A percentile compares a stretch with the other conserved stretches of the same genome.
phyloP scores from a whole-genome alignment of 805 yeast species.

The Saturnispora gosingensis region DNA sequence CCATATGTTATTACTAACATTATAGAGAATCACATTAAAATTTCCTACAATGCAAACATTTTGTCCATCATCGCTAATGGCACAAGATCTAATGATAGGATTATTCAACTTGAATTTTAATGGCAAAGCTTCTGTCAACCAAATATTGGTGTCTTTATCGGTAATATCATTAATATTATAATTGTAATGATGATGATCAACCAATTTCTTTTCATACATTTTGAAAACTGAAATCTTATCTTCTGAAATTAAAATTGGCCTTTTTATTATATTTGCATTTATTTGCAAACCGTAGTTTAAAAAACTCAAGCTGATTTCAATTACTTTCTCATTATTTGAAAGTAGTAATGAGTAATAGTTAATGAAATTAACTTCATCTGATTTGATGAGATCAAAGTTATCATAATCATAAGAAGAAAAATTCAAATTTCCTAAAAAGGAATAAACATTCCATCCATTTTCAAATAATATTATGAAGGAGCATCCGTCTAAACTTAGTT shows the following conservation, averaged over 20 bases:
- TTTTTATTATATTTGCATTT: constrained; percentile 19
- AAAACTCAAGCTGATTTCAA: constrained; percentile 18
- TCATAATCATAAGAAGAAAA: constrained; percentile 33
- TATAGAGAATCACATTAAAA: constrained; percentile 36
- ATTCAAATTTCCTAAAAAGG: constrained; percentile 38
- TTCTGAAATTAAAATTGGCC: constrained; percentile 35
- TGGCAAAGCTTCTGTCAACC: constrained; percentile 41
- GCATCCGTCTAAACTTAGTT: constrained; percentile 22
- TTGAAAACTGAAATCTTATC: constrained; percentile 36
- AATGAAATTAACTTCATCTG: constrained; percentile 15
- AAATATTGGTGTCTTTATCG: constrained; percentile 33
- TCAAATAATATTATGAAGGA: constrained; percentile 20
- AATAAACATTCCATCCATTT: constrained; percentile 40
- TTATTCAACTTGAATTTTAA: constrained; percentile 35
- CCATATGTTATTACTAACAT: constrained; percentile 36
- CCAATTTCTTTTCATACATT: constrained; percentile 36
- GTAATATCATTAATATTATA: constrained; percentile 14
- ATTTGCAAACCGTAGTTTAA: constrained; percentile 20
- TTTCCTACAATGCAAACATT: constrained; percentile 42
- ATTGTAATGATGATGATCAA: constrained; percentile 29
- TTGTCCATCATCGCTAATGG: constrained; percentile 40
- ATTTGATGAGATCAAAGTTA: constrained; percentile 15
- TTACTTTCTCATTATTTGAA: constrained; percentile 23
- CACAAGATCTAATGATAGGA: constrained; percentile 33
- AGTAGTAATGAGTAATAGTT: constrained; percentile 29